Evolutionary conservation across 2,329 filamentous ascomycete genomes (phyloP), one percentile per base, ranked within the genome.

Genomic region (Fusarium transvaalense): DNA sequence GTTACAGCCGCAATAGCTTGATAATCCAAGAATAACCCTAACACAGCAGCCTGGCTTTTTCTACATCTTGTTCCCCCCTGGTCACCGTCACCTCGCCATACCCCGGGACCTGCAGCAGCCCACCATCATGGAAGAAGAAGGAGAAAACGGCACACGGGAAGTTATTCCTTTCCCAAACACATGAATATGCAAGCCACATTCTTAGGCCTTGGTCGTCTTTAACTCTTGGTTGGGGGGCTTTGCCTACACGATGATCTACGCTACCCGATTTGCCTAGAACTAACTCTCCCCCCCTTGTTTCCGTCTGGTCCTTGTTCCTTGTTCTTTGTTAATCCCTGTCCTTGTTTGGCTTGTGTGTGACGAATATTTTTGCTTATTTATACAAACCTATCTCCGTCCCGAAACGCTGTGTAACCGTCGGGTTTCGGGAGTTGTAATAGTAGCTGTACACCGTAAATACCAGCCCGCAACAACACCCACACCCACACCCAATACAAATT

Each of bases 31-130:
- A 15, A 27, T 21, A 51, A 50, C 46, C 15, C 17, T 35, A 9
- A 25, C 12, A 3, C 23, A 41, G 23, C 21, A 4, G 21, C 10
- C 23, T 27, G 17, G n/a, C 23, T 25, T 25, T 25, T 19, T 17
- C 17, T 10, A n/a, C n/a, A n/a, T 10, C 8, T 34, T 32, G 9
- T 34, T 14, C 47, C 34, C 47, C 34, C 23, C 32, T 29, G 23
- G 23, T 15, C 23, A 51, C n/a, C 6, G 41, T 29, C 17, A 15
- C 41, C 41, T 50, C 15, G 21, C 21, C 34, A 19, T 39, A 51
- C 34, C 47, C 23, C 34, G n/a, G 70, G 68, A 72, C 70, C 70
- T 73, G 70, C 71, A 72, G 71, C 65, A 72, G 58, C 29, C 37
- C 34, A 50, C 13, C 23, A 25, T 27, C 19, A 48, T 15, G 10